These are phyloP conservation scores for Fusarium sp. DNA, from an alignment of 2,329 filamentous ascomycete genomes.

Conservation along the genomic window DNA sequence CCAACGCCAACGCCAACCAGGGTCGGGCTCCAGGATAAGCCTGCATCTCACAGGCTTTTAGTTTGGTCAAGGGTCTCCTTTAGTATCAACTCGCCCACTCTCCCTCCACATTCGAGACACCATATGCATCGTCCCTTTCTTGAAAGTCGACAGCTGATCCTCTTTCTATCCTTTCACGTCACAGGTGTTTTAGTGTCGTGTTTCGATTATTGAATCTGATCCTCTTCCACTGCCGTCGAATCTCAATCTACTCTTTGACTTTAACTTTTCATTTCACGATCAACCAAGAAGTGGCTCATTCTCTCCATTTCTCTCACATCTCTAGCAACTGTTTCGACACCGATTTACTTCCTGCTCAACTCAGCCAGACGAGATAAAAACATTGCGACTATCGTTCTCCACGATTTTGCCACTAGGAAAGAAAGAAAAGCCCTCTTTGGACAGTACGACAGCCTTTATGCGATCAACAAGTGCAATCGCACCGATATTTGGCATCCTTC, in stretches of 20 bases:
- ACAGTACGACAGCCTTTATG: not conserved
- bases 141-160: constrained; percentile 36
- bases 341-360: not conserved
- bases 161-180: constrained; percentile 38
- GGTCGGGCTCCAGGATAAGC: constrained; percentile 29
- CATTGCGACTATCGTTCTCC: not conserved
- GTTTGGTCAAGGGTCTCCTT: constrained; percentile 36
- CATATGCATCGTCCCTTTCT: constrained; percentile 43
- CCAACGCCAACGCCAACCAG: constrained; percentile 18
- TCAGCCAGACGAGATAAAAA: constrained; percentile 1
- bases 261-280: not conserved
- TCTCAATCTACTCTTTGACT: not conserved
- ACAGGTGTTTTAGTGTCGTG: constrained; percentile 31
- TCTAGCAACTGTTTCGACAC: not conserved
- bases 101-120: constrained; percentile 48
- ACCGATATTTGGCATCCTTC: constrained; percentile 20
- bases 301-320: not conserved
- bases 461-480: not conserved
- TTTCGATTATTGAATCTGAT: constrained; percentile 14
- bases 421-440: not conserved
- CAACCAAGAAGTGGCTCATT: not conserved
- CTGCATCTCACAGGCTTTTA: constrained; percentile 27
- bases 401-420: not conserved
- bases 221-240: not conserved
- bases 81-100: constrained; percentile 37